These are phyloP conservation scores for Gloeostereum incarnatum DNA, from an alignment of 768 basidiomycete species.

Conservation along the genomic window DNA sequence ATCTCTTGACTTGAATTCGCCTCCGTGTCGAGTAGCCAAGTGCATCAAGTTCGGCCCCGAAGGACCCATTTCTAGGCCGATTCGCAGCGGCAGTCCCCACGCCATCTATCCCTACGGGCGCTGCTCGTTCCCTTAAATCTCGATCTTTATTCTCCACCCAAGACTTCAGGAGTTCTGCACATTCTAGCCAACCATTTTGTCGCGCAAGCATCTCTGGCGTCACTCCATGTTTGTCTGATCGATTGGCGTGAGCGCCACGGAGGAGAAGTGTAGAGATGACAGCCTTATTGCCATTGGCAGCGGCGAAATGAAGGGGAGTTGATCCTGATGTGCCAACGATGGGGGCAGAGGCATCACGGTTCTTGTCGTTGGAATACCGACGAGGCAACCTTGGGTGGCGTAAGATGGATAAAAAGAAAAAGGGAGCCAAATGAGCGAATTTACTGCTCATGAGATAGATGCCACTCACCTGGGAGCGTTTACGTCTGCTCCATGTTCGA, in stretches of 20 bases:
- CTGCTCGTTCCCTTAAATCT: slow-evolving; percentile 47
- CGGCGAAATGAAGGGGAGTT: slow-evolving; percentile 94
- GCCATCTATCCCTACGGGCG: slow-evolving; percentile 17
- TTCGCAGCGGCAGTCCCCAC: slow-evolving; percentile 2
- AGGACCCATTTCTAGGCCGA: slow-evolving; percentile 12
- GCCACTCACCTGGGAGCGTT: slow-evolving; percentile 78
- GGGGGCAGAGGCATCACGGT: slow-evolving; percentile 53
- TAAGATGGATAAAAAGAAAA: slow-evolving; percentile 6
- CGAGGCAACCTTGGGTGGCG: slow-evolving; percentile 50
- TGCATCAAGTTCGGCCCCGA: slow-evolving; percentile 11
- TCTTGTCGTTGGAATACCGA: slow-evolving; percentile 64
- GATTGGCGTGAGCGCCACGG: slow-evolving; percentile 74
- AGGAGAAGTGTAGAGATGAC: slow-evolving; percentile 76
- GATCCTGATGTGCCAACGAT: slow-evolving; percentile 82
- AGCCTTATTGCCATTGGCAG: slow-evolving; percentile 83
- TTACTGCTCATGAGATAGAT: slow-evolving; percentile 7
- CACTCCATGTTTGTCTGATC: slow-evolving; percentile 84
- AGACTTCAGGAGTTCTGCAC: slow-evolving; percentile 62
- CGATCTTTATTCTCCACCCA: slow-evolving; percentile 58
- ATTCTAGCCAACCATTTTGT: slow-evolving; percentile 71
- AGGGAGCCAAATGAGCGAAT: slow-evolving; percentile 3
- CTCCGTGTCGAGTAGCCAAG: slow-evolving; percentile 28
- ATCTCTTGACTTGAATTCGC: slow-evolving; percentile 66
- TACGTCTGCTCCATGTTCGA: slow-evolving; percentile 95
- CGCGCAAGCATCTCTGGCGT: slow-evolving; percentile 81